Percentiles rank a stretch among this genome's conserved stretches.
These are phyloP conservation scores for Euclidium syriacum DNA, from an alignment of 345 rosid species.

Conservation along the genomic window DNA sequence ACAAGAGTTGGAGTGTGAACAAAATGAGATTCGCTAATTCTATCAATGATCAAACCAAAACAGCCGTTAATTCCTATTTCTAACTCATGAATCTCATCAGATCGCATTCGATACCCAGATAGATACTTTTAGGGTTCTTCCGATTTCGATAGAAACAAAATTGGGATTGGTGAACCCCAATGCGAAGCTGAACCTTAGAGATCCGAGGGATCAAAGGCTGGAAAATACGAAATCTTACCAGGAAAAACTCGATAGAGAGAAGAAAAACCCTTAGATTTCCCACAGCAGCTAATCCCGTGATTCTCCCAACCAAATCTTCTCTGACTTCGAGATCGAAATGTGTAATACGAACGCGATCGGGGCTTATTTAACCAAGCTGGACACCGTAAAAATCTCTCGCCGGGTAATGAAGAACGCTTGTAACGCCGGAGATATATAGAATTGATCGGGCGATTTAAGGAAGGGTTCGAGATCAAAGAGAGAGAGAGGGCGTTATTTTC, in stretches of 20 bases:
- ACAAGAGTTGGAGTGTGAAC: not conserved
- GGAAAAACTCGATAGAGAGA: not conserved
- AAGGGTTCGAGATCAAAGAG: slow-evolving; percentile 22
- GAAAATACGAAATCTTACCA: not conserved
- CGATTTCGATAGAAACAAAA: not conserved
- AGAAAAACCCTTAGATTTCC: not conserved
- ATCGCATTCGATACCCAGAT: slow-evolving; percentile 11
- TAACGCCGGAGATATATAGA: slow-evolving; percentile 18
- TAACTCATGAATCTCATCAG: slow-evolving; percentile 11
- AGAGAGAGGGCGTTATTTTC: slow-evolving; percentile 48
- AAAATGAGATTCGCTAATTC: not conserved
- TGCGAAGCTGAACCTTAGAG: slow-evolving; percentile 2
- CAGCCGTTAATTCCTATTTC: not conserved
- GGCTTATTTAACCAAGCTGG: not conserved
- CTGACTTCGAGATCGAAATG: slow-evolving; percentile 12
- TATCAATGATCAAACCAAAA: not conserved
- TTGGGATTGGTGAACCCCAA: not conserved
- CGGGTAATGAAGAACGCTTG: slow-evolving; percentile 15
- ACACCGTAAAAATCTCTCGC: not conserved
- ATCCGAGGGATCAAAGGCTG: slow-evolving; percentile 7
- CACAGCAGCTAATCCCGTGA: slow-evolving; percentile 1
- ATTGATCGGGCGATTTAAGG: slow-evolving; percentile 13
- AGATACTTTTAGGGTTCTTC: slow-evolving; percentile 25
- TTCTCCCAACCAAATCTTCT: not conserved
- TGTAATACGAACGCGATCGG: not conserved